These are phyloP conservation scores for Microascus cirrosus DNA, from an alignment of 2,329 filamentous ascomycete species.

Conservation along the genomic window DNA sequence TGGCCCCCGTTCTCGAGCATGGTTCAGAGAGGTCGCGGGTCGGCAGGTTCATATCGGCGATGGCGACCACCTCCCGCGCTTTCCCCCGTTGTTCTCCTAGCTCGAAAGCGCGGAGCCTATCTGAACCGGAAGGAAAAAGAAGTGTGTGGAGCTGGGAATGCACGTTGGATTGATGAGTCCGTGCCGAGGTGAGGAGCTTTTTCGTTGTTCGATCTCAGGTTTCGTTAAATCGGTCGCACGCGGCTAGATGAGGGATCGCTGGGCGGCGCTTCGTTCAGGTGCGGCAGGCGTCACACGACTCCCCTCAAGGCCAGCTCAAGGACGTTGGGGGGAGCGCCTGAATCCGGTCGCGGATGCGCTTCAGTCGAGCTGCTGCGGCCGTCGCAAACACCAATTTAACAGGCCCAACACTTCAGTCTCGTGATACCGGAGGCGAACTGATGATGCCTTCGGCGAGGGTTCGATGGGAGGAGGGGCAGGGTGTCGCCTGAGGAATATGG, in stretches of 20 bases:
- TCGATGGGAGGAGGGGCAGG: not conserved
- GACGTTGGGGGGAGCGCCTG: conserved; percentile 5
- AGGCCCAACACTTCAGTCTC: not conserved
- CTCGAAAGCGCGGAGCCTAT: not conserved
- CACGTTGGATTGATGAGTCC: not conserved
- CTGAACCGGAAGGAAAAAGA: not conserved
- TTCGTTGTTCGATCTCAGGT: not conserved
- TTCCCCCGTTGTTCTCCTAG: not conserved
- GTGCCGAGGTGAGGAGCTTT: not conserved
- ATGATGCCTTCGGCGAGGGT: not conserved
- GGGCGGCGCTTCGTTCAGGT: not conserved
- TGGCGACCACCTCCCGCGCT: not conserved
- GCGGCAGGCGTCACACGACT: not conserved
- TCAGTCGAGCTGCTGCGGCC: not conserved
- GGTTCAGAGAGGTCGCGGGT: not conserved
- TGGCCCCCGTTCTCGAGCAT: conserved; percentile 2
- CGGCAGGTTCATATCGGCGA: conserved; percentile 3
- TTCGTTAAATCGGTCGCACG: not conserved
- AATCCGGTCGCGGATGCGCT: not conserved
- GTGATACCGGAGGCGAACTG: not conserved
- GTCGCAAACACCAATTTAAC: not conserved
- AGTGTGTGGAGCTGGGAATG: not conserved
- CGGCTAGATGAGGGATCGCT: not conserved
- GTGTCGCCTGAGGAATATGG: not conserved
- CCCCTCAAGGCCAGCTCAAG: conserved; percentile 2